Percentiles rank a stretch among this genome's conserved stretches.
Evolutionary conservation across 768 basidiomycete genomes (phyloP).

Genomic region (Phylloporus sp.): DNA sequence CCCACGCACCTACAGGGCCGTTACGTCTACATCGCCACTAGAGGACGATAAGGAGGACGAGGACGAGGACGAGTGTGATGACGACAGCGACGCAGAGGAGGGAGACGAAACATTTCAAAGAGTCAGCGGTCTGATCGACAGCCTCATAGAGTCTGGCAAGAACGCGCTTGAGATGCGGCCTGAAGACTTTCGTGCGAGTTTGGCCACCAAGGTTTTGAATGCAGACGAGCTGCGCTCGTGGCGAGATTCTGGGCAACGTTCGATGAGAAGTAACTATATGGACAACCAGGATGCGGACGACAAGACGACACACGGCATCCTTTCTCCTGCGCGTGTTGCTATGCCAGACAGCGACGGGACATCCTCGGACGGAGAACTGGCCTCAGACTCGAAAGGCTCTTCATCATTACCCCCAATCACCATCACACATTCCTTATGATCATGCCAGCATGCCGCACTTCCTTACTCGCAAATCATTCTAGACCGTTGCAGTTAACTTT

Average conservation of each 20-base stretch:
- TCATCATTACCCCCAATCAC: slow-evolving; percentile 40
- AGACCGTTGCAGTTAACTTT: slow-evolving; percentile 22
- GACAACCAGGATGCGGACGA: slow-evolving; percentile 28
- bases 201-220: slow-evolving; percentile 63
- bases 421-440: slow-evolving; percentile 38
- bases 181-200: slow-evolving; percentile 47
- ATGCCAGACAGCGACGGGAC: slow-evolving; percentile 14
- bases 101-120: slow-evolving; percentile 60
- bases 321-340: slow-evolving; percentile 18
- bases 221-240: slow-evolving; percentile 69
- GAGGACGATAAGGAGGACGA: slow-evolving; percentile 40
- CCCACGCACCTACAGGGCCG: slow-evolving; percentile 54
- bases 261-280: slow-evolving; percentile 8
- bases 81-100: slow-evolving; percentile 24
- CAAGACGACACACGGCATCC: slow-evolving; percentile 23
- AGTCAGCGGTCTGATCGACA: slow-evolving; percentile 60
- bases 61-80: slow-evolving; percentile 39
- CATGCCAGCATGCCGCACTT: slow-evolving; percentile 4
- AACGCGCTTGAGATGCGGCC: slow-evolving; percentile 58
- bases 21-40: slow-evolving; percentile 48
- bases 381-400: slow-evolving; percentile 10
- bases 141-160: slow-evolving; percentile 53
- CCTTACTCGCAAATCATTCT: slow-evolving; percentile 16
- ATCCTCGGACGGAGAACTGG: slow-evolving; percentile 22
- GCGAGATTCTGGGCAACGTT: slow-evolving; percentile 37